Percentiles rank a stretch among this genome's conserved stretches.
Conservation (phyloP, 2,329 filamentous ascomycete genomes). For the Colletotrichum sp. region DNA sequence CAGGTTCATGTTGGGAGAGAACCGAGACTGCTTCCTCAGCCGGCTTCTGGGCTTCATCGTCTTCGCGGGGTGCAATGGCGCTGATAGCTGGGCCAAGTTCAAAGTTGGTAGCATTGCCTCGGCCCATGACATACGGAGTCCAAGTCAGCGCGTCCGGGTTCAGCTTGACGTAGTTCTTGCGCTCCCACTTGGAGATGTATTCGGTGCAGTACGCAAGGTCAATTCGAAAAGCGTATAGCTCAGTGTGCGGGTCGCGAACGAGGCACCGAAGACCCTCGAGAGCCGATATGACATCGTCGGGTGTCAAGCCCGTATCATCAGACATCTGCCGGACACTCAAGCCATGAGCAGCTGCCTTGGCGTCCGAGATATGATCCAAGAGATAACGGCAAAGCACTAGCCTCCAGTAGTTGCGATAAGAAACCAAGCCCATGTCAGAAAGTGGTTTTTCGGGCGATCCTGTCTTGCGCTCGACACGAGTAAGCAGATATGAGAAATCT, state of each 20-base stretch:
- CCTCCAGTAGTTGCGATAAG: slow-evolving; percentile 97
- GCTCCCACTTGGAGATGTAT: slow-evolving; percentile 88
- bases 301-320: slow-evolving; percentile 90
- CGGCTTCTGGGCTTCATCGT: slow-evolving; percentile 59
- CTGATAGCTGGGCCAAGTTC: slow-evolving; percentile 83
- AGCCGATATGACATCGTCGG: slow-evolving; percentile 94
- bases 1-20: neutral
- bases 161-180: slow-evolving; percentile 85
- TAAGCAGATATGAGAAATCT: slow-evolving; percentile 97
- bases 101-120: slow-evolving; percentile 81
- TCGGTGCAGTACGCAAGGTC: slow-evolving; percentile 85
- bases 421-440: slow-evolving; percentile 97
- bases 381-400: slow-evolving; percentile 87
- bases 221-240: slow-evolving; percentile 86
- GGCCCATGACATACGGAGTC: slow-evolving; percentile 97
- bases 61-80: slow-evolving; percentile 86
- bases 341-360: slow-evolving; percentile 39
- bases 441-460: slow-evolving; percentile 97
- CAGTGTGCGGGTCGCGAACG: slow-evolving; percentile 87
- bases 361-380: slow-evolving; percentile 56
- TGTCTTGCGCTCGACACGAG: slow-evolving; percentile 89
- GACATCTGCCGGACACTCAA: slow-evolving; percentile 75
- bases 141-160: slow-evolving; percentile 83
- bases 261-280: slow-evolving; percentile 89
- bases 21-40: slow-evolving; percentile 26